phyloP scores from a whole-genome alignment of 257 asterid genomes.

The Nicotiana otophora region DNA sequence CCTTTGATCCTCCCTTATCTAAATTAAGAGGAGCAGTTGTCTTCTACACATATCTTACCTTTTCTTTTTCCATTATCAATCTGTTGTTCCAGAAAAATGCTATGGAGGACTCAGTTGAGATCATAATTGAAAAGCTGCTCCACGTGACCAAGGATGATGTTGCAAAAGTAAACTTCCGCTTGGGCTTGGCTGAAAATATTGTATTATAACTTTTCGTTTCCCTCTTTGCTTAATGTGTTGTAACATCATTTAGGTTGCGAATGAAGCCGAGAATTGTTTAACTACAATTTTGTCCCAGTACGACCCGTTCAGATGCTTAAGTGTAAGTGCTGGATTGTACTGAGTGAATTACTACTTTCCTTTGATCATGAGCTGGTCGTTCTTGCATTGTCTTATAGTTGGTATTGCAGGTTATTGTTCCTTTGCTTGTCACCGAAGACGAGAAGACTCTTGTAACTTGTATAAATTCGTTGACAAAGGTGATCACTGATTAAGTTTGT shows the following conservation, averaged over 20 bases:
- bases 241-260: conserved; percentile 56
- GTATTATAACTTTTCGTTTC: background rate
- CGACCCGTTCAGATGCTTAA: conserved; percentile 86
- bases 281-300: conserved; percentile 73
- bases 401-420: conserved; percentile 77
- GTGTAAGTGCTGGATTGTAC: conserved; percentile 46
- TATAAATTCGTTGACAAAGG: conserved; percentile 95
- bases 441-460: conserved; percentile 95
- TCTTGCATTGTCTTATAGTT: conserved; percentile 13
- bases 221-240: conserved; percentile 2
- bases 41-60: background rate
- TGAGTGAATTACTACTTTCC: background rate
- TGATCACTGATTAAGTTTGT: conserved; percentile 11
- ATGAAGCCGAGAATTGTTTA: conserved; percentile 86
- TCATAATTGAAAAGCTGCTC: conserved; percentile 88
- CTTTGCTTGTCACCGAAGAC: conserved; percentile 91
- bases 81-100: conserved; percentile 59
- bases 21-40: background rate
- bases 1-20: background rate
- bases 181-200: background rate
- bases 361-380: background rate
- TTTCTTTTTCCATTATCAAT: background rate
- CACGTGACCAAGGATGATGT: conserved; percentile 73
- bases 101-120: conserved; percentile 93
- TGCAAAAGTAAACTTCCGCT: conserved; percentile 51